phyloP scores from a whole-genome alignment of 169 alveolate species.

The Cryptosporidium felis region DNA sequence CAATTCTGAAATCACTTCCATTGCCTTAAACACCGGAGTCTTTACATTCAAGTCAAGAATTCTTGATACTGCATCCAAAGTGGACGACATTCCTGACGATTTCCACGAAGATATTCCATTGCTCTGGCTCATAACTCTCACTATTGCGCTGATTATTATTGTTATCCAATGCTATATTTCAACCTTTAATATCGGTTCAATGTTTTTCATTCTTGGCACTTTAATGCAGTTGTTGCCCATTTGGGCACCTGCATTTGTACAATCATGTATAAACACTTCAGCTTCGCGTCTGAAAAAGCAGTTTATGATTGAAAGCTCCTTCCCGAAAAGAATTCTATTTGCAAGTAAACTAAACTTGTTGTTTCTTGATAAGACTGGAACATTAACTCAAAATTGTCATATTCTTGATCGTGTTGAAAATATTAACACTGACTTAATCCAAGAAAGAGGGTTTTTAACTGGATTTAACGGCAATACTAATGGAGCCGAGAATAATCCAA shows the following conservation, averaged over 20 bases:
- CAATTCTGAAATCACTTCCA: not conserved
- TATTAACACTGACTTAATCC: conserved; percentile 10
- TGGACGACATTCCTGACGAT: not conserved
- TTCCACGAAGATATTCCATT: conserved; percentile 50
- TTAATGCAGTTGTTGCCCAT: conserved; percentile 50
- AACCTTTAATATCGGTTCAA: conserved; percentile 5
- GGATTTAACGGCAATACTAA: not conserved
- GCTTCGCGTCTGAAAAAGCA: not conserved
- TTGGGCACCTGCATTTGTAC: conserved; percentile 67
- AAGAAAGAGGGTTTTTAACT: not conserved
- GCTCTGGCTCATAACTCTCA: not conserved
- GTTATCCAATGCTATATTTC: conserved; percentile 9
- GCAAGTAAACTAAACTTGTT: conserved; percentile 18
- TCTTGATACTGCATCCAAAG: not conserved
- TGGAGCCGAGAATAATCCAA: not conserved
- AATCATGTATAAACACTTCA: conserved; percentile 2
- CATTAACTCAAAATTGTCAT: conserved; percentile 10
- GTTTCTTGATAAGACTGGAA: conserved; percentile 50
- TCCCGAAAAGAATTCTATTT: conserved; percentile 33
- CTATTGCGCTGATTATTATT: conserved; percentile 2
- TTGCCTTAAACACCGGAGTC: conserved; percentile 40
- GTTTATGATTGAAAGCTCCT: not conserved
- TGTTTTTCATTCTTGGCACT: conserved; percentile 51
- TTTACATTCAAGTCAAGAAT: conserved; percentile 39
- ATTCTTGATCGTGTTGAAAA: conserved; percentile 6